Conservation (phyloP, 768 basidiomycete genomes). For the Cyathus striatus region DNA sequence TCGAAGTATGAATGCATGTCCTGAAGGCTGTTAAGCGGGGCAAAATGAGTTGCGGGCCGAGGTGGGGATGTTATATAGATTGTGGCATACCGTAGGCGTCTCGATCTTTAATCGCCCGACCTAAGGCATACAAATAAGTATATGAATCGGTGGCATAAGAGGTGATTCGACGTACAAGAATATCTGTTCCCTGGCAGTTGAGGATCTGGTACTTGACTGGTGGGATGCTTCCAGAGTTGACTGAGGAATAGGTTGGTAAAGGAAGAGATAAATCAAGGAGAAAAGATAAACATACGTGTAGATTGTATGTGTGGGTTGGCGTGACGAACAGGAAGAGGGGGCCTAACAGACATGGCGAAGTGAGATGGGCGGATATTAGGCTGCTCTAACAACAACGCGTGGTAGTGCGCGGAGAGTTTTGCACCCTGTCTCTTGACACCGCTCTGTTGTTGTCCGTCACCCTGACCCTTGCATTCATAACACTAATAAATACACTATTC, state of each 20-base stretch:
- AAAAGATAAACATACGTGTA: conserved; percentile 25
- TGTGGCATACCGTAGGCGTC: conserved; percentile 63
- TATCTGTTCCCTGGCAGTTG: conserved; percentile 80
- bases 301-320: conserved; percentile 47
- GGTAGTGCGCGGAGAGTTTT: too few relatives aligned
- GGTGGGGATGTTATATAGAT: conserved; percentile 4
- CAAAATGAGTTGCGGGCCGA: conserved; percentile 14
- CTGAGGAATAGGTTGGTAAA: conserved; percentile 17
- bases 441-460: too few relatives aligned
- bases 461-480: too few relatives aligned
- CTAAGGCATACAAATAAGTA: conserved; percentile 26
- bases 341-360: conserved; percentile 3
- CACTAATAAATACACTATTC: too few relatives aligned
- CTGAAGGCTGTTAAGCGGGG: conserved; percentile 47
- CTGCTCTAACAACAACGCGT: too few relatives aligned
- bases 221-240: conserved; percentile 40
- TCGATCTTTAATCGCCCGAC: conserved; percentile 85
- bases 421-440: too few relatives aligned
- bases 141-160: conserved; percentile 1
- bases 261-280: conserved; percentile 3
- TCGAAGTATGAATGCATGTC: conserved; percentile 92
- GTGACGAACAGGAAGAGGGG: conserved; percentile 30
- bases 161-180: conserved; percentile 46
- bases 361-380: too few relatives aligned
- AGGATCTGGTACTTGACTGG: conserved; percentile 91